Percentiles rank a stretch among this genome's conserved stretches.
These are phyloP conservation scores for Salix caprea DNA, from an alignment of 345 rosid genomes.

Conservation along the genomic window DNA sequence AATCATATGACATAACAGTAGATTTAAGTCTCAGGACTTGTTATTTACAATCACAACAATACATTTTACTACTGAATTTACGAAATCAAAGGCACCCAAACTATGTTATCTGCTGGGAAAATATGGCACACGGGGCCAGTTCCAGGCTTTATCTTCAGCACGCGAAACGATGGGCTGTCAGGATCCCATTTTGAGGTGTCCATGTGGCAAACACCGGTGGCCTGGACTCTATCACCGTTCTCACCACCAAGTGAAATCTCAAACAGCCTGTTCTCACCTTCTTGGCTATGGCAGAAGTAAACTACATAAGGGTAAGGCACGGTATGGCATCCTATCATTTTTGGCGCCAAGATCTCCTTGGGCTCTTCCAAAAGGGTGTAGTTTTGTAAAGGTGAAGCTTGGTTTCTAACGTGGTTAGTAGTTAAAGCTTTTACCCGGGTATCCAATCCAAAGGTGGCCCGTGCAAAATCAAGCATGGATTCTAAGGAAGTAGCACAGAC, in stretches of 20 bases:
- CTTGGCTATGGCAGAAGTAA: conserved; percentile 63
- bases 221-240: conserved; percentile 47
- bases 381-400: conserved; percentile 28
- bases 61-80: not conserved
- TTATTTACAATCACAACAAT: not conserved
- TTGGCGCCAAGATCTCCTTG: conserved; percentile 22
- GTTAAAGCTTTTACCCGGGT: conserved; percentile 34
- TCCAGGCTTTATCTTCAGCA: conserved; percentile 49
- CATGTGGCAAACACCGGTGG: conserved; percentile 67
- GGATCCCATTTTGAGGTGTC: conserved; percentile 66
- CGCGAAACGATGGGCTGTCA: conserved; percentile 55
- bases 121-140: conserved; percentile 67
- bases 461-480: conserved; percentile 58
- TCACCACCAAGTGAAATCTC: conserved; percentile 42
- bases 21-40: not conserved
- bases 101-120: conserved; percentile 49
- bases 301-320: conserved; percentile 67
- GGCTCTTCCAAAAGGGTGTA: conserved; percentile 44
- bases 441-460: conserved; percentile 34
- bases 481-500: conserved; percentile 63
- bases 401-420: conserved; percentile 22
- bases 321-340: conserved; percentile 52
- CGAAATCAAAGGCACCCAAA: conserved; percentile 49
- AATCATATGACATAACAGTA: not conserved
- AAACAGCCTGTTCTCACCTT: conserved; percentile 34